Conservation (phyloP, 2,329 filamentous ascomycete genomes). For the Colletotrichum brevisporum region DNA sequence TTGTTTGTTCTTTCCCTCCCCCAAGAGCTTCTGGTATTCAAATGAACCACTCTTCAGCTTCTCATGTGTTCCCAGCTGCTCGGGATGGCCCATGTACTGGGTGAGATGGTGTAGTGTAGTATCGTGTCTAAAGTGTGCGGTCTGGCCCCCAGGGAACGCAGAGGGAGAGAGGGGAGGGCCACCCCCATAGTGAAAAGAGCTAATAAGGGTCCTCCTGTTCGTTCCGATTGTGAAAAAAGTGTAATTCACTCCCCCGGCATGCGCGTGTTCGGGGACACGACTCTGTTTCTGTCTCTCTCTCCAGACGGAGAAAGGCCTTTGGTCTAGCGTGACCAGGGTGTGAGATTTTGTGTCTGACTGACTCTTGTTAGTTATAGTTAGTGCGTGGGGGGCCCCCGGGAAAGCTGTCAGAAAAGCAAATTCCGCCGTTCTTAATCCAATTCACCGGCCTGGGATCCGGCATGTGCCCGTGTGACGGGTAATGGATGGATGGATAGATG, state of each 20-base stretch:
- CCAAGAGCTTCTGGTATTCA: background rate
- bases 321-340: slow-evolving; percentile 15
- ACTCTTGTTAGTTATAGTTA: slow-evolving; percentile 8
- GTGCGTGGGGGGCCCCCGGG: slow-evolving; percentile 20
- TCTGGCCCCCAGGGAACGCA: slow-evolving; percentile 2
- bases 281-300: too few species aligned
- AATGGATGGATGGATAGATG: background rate
- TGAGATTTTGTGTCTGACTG: slow-evolving; percentile 1
- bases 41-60: background rate
- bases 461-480: slow-evolving; percentile 10
- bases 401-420: slow-evolving; percentile 30
- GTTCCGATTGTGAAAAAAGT: slow-evolving; percentile 1
- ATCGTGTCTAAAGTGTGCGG: background rate
- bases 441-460: slow-evolving; percentile 12
- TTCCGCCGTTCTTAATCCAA: slow-evolving; percentile 22
- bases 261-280: background rate
- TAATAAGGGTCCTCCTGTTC: slow-evolving; percentile 9
- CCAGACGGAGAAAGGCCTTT: slow-evolving; percentile 1
- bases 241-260: slow-evolving; percentile 7
- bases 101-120: background rate
- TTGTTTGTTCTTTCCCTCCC: background rate
- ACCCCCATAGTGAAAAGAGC: slow-evolving; percentile 10
- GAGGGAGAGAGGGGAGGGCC: slow-evolving; percentile 18
- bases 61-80: background rate
- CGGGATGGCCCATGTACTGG: slow-evolving; percentile 6